These are phyloP conservation scores for Lepidium didymum DNA, from an alignment of 345 rosid species.

Conservation along the genomic window DNA sequence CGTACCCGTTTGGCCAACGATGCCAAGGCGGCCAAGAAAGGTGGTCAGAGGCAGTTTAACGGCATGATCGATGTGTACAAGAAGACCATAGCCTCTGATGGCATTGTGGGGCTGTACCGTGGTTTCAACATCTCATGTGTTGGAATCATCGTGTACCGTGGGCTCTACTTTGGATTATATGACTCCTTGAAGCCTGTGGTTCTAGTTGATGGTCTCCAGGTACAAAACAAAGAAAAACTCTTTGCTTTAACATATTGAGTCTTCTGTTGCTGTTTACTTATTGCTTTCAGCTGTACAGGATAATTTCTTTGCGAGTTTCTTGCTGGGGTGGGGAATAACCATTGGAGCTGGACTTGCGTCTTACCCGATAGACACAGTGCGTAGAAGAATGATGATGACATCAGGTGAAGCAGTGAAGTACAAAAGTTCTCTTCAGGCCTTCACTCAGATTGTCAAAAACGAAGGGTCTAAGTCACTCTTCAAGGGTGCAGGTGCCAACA, in stretches of 20 bases:
- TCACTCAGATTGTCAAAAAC: slow-evolving; percentile 63
- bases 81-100: slow-evolving; percentile 68
- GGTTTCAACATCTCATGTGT: slow-evolving; percentile 84
- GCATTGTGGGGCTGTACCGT: slow-evolving; percentile 81
- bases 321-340: slow-evolving; percentile 84
- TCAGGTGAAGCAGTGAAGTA: slow-evolving; percentile 92
- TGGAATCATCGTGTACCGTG: slow-evolving; percentile 79
- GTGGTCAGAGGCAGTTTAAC: slow-evolving; percentile 86
- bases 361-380: slow-evolving; percentile 83
- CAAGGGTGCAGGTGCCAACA: slow-evolving; percentile 93
- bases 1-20: slow-evolving; percentile 90
- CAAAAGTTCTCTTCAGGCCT: slow-evolving; percentile 69
- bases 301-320: slow-evolving; percentile 83
- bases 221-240: slow-evolving; percentile 14
- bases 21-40: slow-evolving; percentile 78
- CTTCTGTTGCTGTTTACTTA: neutral
- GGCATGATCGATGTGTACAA: slow-evolving; percentile 73
- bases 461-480: slow-evolving; percentile 81
- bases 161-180: slow-evolving; percentile 82
- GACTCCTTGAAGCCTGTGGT: slow-evolving; percentile 92
- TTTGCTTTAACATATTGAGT: neutral
- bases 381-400: slow-evolving; percentile 99
- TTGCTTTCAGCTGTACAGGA: slow-evolving; percentile 38
- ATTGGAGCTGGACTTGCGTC: slow-evolving; percentile 88
- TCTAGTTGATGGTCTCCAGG: slow-evolving; percentile 31